Evolutionary conservation across 805 yeast species (phyloP), one percentile per base, ranked within the genome.

Genomic region (Ogataea paradorogensis): DNA sequence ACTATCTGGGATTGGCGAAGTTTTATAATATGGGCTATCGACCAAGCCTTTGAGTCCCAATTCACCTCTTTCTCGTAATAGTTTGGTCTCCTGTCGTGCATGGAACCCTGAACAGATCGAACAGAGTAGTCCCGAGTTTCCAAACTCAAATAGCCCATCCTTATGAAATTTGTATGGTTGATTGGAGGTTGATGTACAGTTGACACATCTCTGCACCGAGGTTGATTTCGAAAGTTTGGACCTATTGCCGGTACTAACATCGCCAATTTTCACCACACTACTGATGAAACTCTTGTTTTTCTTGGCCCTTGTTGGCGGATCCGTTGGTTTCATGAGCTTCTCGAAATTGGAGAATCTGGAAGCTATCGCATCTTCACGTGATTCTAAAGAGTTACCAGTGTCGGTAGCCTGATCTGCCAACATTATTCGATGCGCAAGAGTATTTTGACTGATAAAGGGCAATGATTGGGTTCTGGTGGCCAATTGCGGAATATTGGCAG

Each of bases 391-490:
- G 28, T 47, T 50, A 15, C 24, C 38, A 28, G 20, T 18, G 20
- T 10, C 15, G 15, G 29, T 27, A 26, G 27, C 31, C 22, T 35
- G 40, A 40, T 62, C 66, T 7, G 65, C 51, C 20, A 55, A 30
- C 46, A 61, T 51, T 15, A 62, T 61, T 15, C 55, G 50, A 36
- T 61, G 62, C 11, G 64, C 63, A 4, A 60, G 45, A 7, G 63
- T 52, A 42, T 62, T 55, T 33, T 55, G 56, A 16, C 55, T 48
- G 18, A 60, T 39, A 21, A 59, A 61, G 3, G 67, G 66, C 24
- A 63, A 46, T 13, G 67, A 63, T 33, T 63, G 67, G 2, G 67
- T 62, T 40, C 67, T 45, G 11, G 64, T 51, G 9, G 67, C 67
- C 7, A 59, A 34, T 36, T 52, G 56, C 2, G 66, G 65, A 7